Evolutionary conservation across 2,329 filamentous ascomycete genomes (phyloP), one percentile per base, ranked within the genome.

Genomic region (Cladophialophora exuberans): DNA sequence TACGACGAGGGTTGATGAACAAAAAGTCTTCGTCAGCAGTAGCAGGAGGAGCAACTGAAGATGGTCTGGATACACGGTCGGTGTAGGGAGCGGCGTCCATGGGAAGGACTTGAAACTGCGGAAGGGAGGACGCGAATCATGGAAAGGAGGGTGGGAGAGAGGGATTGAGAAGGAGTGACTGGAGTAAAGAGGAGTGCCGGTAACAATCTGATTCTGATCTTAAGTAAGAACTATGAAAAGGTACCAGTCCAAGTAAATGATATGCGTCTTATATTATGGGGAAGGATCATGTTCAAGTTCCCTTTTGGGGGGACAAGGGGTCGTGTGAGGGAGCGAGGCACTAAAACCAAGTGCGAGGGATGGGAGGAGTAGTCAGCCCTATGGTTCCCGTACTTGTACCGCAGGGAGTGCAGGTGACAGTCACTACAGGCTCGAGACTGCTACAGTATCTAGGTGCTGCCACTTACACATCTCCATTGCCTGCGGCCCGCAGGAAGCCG

Each of bases 1-100:
- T 63, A 42, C 62, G 60, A 51, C 62, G 62, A 26, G 62, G 56
- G 36, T 63, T 64, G 51, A 64, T 59, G 30, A 56, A 53, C 9
- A 56, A 15, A 11, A 47, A 39, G 17, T 46, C 41, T 28, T 57
- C 41, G 43, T 57, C 56, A 6, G 48, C 33, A 10, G 57, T 31
- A 31, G 35, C n/a, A 25, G 46, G 46, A 3, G 61, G 54, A 20
- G 55, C 42, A 22, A 30, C 51, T 28, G 54, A 51, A 35, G 49
- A 43, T 35, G 54, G 36, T 46, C 52, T 46, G 36, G 25, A 47
- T 30, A 45, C 33, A 41, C 47, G 52, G 45, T 64, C 62, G 56
- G 28, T 47, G 43, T 60, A 61, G 41, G 60, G 42, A 25, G 39
- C 31, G 11, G 54, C 51, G 47, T 60, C 62, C 62, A 64, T 64